A percentile compares a stretch with the other conserved stretches of the same genome.
Conservation (phyloP, 2,329 filamentous ascomycete species). For the Alternaria novae-zelandiae region DNA sequence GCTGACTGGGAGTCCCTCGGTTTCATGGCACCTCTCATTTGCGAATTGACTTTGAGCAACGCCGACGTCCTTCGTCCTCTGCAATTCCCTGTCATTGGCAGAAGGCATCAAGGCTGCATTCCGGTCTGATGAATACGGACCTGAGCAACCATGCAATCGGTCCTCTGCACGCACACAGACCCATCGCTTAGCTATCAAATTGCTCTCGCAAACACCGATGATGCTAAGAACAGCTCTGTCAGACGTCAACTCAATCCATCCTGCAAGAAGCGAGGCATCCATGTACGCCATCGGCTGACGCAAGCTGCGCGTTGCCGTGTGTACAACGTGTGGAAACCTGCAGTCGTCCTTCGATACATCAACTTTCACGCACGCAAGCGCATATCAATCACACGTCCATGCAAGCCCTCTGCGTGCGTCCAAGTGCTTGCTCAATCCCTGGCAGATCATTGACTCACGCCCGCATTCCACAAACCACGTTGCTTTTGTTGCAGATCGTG, state of each 20-base stretch:
- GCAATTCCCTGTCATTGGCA: conserved; percentile 9
- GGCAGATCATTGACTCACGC: conserved; percentile 28
- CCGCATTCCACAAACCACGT: conserved; percentile 30
- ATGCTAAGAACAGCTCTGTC: background rate
- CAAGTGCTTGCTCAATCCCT: conserved; percentile 18
- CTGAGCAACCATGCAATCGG: background rate
- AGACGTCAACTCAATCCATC: conserved; percentile 10
- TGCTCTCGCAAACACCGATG: background rate
- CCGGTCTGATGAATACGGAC: conserved; percentile 5
- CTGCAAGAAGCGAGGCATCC: conserved; percentile 8
- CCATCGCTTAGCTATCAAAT: background rate
- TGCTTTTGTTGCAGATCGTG: conserved; percentile 17
- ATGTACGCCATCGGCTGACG: conserved; percentile 10
- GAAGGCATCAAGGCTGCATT: background rate
- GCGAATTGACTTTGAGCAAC: conserved; percentile 3
- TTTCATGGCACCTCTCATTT: background rate
- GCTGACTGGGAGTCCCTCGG: background rate
- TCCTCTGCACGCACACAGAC: background rate
- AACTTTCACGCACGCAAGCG: conserved; percentile 13
- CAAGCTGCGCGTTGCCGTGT: conserved; percentile 11
- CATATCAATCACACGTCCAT: conserved; percentile 37
- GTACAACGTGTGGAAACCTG: conserved; percentile 26
- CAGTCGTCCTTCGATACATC: conserved; percentile 28
- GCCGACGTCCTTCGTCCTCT: conserved; percentile 1
- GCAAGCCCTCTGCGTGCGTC: conserved; percentile 12